Evolutionary conservation across 345 rosid species (phyloP).

Genomic region (Corchorus capsularis): DNA sequence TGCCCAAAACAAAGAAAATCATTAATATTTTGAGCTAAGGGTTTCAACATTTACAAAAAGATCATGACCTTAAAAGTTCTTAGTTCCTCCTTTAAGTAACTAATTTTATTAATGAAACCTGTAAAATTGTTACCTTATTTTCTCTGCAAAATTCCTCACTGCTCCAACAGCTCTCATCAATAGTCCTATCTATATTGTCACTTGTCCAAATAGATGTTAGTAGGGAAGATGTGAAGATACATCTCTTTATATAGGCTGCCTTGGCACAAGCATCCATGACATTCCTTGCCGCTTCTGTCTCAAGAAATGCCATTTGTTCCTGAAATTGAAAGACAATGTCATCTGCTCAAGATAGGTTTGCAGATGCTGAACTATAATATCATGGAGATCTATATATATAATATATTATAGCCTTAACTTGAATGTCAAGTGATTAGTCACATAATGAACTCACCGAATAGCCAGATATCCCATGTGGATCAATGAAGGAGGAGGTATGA

Average conservation of each 20-base stretch:
- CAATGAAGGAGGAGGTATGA: constrained; percentile 47
- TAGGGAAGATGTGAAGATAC: constrained; percentile 47
- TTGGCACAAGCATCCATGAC: constrained; percentile 44
- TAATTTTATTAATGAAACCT: no score
- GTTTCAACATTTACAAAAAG: no score
- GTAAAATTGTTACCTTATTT: constrained; percentile 29
- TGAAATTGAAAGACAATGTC: constrained; percentile 7
- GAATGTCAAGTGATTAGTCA: not conserved
- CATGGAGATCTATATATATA: not conserved
- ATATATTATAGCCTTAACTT: no score
- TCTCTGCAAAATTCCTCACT: constrained; percentile 39
- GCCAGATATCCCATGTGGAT: constrained; percentile 45
- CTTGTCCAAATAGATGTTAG: constrained; percentile 39
- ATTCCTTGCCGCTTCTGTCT: constrained; percentile 36
- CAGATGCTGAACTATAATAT: no score
- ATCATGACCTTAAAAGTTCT: no score
- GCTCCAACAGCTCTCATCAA: constrained; percentile 42
- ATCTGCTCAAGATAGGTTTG: not conserved
- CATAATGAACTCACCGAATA: constrained; percentile 31
- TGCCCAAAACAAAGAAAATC: not conserved
- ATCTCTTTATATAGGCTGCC: constrained; percentile 38
- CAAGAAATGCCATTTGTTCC: constrained; percentile 42
- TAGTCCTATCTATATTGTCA: not conserved
- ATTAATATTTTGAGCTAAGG: not conserved
- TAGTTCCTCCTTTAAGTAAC: no score